phyloP scores from a whole-genome alignment of 768 basidiomycete species.

The Kwoniella bestiolae region DNA sequence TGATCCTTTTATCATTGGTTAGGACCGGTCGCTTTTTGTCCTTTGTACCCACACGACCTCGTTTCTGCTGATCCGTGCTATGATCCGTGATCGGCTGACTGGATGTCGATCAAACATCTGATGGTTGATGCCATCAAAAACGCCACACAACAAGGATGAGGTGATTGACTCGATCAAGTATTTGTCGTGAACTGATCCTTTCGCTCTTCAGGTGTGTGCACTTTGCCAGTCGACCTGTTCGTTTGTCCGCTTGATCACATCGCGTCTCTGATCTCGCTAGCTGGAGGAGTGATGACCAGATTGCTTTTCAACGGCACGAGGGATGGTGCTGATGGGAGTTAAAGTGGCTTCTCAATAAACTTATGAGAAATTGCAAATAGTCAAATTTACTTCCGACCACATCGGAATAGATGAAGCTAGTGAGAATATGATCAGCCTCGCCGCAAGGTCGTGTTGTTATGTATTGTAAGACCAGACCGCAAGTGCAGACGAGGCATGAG shows the following conservation, averaged over 20 bases:
- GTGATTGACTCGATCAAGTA: background rate
- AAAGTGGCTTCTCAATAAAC: background rate
- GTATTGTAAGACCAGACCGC: no score
- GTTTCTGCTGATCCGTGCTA: no score
- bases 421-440: background rate
- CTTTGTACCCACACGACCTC: no score
- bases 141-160: background rate
- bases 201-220: no score
- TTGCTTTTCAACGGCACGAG: no score
- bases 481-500: no score
- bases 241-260: no score
- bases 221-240: no score
- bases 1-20: background rate
- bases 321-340: background rate
- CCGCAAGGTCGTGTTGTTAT: background rate
- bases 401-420: background rate
- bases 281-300: no score
- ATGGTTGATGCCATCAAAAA: background rate
- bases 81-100: no score
- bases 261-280: no score
- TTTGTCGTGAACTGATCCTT: background rate
- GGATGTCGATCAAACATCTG: background rate
- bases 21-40: no score
- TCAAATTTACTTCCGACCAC: background rate
- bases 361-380: background rate